Conservation (phyloP, 2,329 filamentous ascomycete genomes). For the Claviceps arundinis region DNA sequence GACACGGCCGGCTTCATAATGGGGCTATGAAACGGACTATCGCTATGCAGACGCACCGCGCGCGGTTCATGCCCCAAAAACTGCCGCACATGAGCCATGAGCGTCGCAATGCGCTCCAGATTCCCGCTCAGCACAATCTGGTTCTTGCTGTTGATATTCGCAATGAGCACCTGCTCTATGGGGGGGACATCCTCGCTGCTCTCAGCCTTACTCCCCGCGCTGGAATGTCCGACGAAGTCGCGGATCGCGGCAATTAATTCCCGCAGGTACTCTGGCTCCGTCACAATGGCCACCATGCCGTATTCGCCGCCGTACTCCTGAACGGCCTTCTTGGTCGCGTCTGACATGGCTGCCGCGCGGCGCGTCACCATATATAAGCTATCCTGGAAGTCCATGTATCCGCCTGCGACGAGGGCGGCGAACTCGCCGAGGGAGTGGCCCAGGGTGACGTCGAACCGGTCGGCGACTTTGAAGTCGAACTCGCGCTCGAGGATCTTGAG, state of each 20-base stretch:
- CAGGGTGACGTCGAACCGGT: constrained; percentile 67
- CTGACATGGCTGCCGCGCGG: constrained; percentile 72
- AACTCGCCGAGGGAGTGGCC: constrained; percentile 92
- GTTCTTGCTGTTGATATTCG: constrained; percentile 91
- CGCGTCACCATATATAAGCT: constrained; percentile 63
- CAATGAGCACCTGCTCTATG: constrained; percentile 78
- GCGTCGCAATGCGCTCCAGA: constrained; percentile 65
- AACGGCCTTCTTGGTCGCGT: constrained; percentile 54
- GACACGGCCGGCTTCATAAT: constrained; percentile 77
- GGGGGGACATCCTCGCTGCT: constrained; percentile 55
- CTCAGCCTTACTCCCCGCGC: constrained; percentile 53
- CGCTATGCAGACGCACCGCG: constrained; percentile 73
- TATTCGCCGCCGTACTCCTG: constrained; percentile 64
- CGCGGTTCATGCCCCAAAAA: constrained; percentile 87
- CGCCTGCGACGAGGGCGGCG: constrained; percentile 73
- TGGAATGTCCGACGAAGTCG: constrained; percentile 61
- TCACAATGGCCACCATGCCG: constrained; percentile 89
- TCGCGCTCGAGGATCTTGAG: constrained; percentile 75
- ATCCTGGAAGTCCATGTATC: constrained; percentile 65
- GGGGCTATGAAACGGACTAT: constrained; percentile 82
- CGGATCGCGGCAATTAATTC: constrained; percentile 59
- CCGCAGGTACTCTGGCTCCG: constrained; percentile 64
- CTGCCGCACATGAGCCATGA: constrained; percentile 73
- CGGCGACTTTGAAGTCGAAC: constrained; percentile 59
- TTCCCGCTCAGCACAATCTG: constrained; percentile 90